Evolutionary conservation across 2,329 filamentous ascomycete genomes (phyloP), one percentile per base, ranked within the genome.

Genomic region (Penicillium glabrum): DNA sequence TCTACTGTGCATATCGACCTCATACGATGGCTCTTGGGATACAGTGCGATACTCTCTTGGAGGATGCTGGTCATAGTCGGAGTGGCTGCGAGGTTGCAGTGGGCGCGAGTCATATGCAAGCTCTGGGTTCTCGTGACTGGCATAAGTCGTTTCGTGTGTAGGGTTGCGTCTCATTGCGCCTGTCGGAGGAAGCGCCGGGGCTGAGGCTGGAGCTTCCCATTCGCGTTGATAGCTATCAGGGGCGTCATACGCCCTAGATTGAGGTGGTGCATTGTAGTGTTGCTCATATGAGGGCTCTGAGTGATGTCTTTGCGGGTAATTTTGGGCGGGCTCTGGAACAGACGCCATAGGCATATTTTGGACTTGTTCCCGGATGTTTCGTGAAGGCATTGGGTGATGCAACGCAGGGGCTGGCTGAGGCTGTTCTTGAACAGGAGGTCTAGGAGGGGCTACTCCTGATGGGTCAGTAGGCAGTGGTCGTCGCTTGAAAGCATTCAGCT

Each of bases 381-480:
- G 58, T 7, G 60, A 61, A n/a, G 63, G 63, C 46, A 54, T 55
- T 13, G 64, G 64, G 24, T 67, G 64, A 21, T 67, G 64, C 47
- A 66, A 46, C 21, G 62, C 49, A 51, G 65, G 58, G 35, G 63
- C 58, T 14, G 63, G 58, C 6, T 67, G 56, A 16, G 54, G 27
- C 46, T 69, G 63, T 51, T 69, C 60, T 46, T 56, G 47, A 33
- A 59, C 61, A 67, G 74, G 55, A 66, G 70, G 65, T 53, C 67
- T 60, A 57, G 67, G 58, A 76, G 51, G 83, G 82, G 58, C 68
- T 33, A 68, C 71, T 26, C 74, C 79, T 31, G 89, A 83, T 14
- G 91, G 91, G 70, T 95, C 90, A 1, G 86, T 87, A 0, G 93
- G 93, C 39, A 97, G 77, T 21, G 93, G 93, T 33, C 93, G 84